A percentile compares a stretch with the other conserved stretches of the same genome.
Evolutionary conservation across 1,284 basidiomycete species (phyloP).

Genomic region (Blastosporella zonata): DNA sequence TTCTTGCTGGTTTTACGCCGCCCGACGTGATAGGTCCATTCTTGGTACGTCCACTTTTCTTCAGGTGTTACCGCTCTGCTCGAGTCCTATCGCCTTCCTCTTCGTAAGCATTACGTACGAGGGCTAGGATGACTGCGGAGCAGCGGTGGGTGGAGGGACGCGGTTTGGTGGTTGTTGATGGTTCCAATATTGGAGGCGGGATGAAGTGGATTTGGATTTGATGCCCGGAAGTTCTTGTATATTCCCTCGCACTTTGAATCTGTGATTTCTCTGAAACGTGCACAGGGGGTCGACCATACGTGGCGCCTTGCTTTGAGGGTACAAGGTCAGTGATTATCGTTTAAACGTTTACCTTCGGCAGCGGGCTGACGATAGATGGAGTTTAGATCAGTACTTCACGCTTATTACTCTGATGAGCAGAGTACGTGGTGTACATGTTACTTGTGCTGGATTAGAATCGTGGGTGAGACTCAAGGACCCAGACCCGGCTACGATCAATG

Average conservation of each 20-base stretch:
- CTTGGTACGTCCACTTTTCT: slow-evolving; percentile 27
- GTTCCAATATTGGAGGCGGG: not conserved
- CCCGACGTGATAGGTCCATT: slow-evolving; percentile 25
- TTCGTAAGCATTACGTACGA: not conserved
- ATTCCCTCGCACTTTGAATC: slow-evolving; percentile 11
- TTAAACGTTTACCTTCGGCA: not conserved
- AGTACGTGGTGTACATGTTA: not conserved
- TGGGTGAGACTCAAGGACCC: not conserved
- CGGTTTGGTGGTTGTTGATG: not conserved
- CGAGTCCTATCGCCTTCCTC: not conserved
- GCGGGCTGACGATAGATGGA: not conserved
- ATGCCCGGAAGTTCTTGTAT: slow-evolving; percentile 25
- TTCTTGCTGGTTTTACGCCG: not conserved
- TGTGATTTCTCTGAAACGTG: slow-evolving; percentile 17
- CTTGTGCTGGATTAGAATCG: not conserved
- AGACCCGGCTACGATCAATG: not conserved
- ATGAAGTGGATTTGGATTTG: not conserved
- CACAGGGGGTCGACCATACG: slow-evolving; percentile 7
- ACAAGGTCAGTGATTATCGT: slow-evolving; percentile 21
- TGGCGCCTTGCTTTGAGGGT: slow-evolving; percentile 16
- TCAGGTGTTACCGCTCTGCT: slow-evolving; percentile 3
- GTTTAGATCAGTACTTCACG: not conserved
- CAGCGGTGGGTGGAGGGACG: not conserved
- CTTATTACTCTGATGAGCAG: not conserved
- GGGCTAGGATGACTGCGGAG: slow-evolving; percentile 1